Base-by-base conservation (phyloP, 306 rosid species). In the Quercus dentata region DNA sequence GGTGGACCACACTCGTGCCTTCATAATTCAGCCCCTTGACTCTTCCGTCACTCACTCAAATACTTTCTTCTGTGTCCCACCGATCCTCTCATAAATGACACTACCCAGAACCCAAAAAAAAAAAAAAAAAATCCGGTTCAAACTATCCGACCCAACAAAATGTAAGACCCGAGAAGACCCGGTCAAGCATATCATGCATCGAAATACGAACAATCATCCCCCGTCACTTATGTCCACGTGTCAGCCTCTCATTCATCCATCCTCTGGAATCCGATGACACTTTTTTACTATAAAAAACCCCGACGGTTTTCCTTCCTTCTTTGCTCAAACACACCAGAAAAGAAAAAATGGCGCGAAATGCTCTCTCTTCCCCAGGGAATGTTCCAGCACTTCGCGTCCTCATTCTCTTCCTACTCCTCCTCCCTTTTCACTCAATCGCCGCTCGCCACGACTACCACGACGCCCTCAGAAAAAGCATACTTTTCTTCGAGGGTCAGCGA, bases 401-500 rank as follows among this genome's bases (percentile, higher is more conserved):
- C 59, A 1, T 77, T 76, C 1, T 83, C 20, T 49, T 13, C 54
- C 54, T 89, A 75, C 73, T 90, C 54, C 74, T 89, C 5, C 78
- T 85, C 49, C 79, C 81, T 49, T 69, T 68, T 59, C 87, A 20
- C 1, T 78, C 87, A 4, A 69, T 9, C 70, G 1, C 84, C 57
- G 83, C 86, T 33, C 77, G 71, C 70, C 98, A 93, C 51, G 84
- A 95, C 91, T 95, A 95, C 87, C 78, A 57, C 58, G 96, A 93
- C 61, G 98, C 99, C 35, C 93, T 95, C 73, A 88, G 75, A 33
- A 95, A 95, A 83, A 85, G 98, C 89, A 93, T 95, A 27, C 97
- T 95, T 86, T 95, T 93, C 88, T 95, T 93, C 78, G 99, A 95
- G 82, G 99, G 99, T 90, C 99, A 95, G n/a, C 99, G 99, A 65